phyloP scores from a whole-genome alignment of 208 protist genomes.

The Crithidia mellificae region DNA sequence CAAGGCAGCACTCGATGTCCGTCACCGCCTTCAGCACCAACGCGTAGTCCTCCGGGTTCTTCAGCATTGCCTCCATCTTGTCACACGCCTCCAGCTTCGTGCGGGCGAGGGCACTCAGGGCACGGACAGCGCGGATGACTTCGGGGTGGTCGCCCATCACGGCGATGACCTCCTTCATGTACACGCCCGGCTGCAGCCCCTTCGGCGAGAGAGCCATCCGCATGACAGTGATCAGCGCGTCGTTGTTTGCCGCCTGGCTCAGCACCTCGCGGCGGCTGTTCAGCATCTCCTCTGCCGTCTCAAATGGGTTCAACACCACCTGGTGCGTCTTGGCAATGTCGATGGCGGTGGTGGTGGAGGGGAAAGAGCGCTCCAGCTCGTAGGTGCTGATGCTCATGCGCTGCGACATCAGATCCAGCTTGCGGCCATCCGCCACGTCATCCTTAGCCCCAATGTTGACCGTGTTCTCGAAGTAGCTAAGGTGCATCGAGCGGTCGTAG shows the following conservation, averaged over 20 bases:
- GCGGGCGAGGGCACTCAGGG: constrained; percentile 41
- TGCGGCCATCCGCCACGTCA: constrained; percentile 21
- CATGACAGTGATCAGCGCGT: constrained; percentile 56
- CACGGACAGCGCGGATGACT: constrained; percentile 57
- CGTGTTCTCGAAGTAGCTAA: constrained; percentile 68
- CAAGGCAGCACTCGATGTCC: constrained; percentile 85
- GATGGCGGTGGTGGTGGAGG: constrained; percentile 79
- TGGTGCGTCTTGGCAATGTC: constrained; percentile 55
- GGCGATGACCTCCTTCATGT: constrained; percentile 83
- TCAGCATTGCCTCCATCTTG: constrained; percentile 47
- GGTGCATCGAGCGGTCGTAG: constrained; percentile 70
- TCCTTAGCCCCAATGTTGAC: constrained; percentile 37
- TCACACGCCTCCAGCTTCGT: constrained; percentile 66
- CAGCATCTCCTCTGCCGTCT: constrained; percentile 73
- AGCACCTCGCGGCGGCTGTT: constrained; percentile 59
- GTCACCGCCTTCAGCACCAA: constrained; percentile 85
- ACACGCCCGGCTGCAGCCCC: constrained; percentile 70
- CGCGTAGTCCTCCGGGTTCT: constrained; percentile 81
- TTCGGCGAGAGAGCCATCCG: constrained; percentile 64
- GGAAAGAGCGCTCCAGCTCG: constrained; percentile 78
- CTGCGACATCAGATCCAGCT: constrained; percentile 67
- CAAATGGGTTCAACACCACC: constrained; percentile 64
- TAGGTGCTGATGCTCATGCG: constrained; percentile 75
- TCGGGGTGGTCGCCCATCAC: constrained; percentile 56
- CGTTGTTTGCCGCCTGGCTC: constrained; percentile 47